Percentiles rank a stretch among this genome's conserved stretches.
Conservation (phyloP, 2,329 filamentous ascomycete species). For the Fusarium sp. region DNA sequence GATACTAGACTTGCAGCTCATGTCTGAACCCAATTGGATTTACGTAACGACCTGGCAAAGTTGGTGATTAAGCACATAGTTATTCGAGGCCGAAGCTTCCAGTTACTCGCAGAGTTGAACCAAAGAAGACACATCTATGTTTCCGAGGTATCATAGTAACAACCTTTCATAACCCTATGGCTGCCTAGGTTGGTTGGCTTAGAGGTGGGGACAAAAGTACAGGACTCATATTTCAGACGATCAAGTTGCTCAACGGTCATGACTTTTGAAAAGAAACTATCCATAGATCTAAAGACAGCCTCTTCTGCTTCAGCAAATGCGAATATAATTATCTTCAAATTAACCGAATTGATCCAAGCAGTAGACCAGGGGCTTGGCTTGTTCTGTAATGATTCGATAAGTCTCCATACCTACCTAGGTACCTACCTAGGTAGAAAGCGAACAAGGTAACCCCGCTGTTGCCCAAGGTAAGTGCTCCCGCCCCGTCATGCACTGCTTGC, state of each 20-base stretch:
- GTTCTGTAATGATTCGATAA: background rate
- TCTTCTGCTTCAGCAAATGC: too few relatives aligned
- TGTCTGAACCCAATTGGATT: background rate
- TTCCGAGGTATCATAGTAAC: background rate
- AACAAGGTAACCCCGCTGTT: slow-evolving; percentile 28
- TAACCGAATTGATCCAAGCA: too few relatives aligned
- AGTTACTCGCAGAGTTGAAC: background rate
- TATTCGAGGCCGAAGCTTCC: slow-evolving; percentile 17
- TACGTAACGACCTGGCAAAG: background rate
- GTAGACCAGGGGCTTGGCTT: background rate
- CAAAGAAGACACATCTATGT: background rate
- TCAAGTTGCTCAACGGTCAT: too few relatives aligned
- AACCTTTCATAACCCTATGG: slow-evolving; percentile 5
- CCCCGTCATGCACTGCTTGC: background rate
- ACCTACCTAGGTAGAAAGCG: background rate
- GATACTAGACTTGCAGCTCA: background rate
- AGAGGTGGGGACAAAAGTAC: too few relatives aligned
- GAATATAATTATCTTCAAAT: too few relatives aligned
- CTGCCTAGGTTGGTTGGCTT: slow-evolving; percentile 11
- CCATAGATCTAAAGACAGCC: too few relatives aligned
- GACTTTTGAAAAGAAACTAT: too few relatives aligned
- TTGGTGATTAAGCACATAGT: background rate
- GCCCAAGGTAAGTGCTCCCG: background rate
- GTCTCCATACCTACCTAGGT: background rate
- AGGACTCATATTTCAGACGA: too few relatives aligned